Conservation (phyloP, 768 basidiomycete species). For the Boletus coccyginus region DNA sequence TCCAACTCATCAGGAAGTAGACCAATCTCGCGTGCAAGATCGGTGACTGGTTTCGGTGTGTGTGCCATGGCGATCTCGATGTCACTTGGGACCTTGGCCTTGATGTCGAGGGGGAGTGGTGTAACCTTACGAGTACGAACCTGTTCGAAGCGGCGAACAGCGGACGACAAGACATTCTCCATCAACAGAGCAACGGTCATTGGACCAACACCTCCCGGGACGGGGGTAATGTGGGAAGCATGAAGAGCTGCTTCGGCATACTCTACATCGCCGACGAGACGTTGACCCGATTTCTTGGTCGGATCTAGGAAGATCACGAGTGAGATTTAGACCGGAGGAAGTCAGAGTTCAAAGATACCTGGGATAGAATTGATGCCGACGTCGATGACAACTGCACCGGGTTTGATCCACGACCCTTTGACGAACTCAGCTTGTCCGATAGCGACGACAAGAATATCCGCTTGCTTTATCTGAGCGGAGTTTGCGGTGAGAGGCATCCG, state of each 20-base stretch:
- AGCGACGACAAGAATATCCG: constrained; percentile 95
- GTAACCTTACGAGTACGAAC: constrained; percentile 64
- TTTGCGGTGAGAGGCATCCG: constrained; percentile 2
- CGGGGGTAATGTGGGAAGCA: constrained; percentile 93
- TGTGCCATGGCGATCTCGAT: constrained; percentile 97
- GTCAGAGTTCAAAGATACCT: constrained; percentile 43
- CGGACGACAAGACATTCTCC: constrained; percentile 87
- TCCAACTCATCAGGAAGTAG: constrained; percentile 85
- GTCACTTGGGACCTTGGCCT: constrained; percentile 89
- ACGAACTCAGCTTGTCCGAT: constrained; percentile 91
- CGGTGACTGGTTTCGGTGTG: constrained; percentile 82
- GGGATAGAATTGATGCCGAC: constrained; percentile 97
- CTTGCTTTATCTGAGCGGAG: constrained; percentile 63
- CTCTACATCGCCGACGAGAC: constrained; percentile 95
- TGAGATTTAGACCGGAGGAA: neutral
- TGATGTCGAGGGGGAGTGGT: constrained; percentile 75
- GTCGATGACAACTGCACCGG: constrained; percentile 93
- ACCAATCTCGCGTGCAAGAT: constrained; percentile 87
- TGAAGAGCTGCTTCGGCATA: constrained; percentile 71
- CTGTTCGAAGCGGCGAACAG: constrained; percentile 76
- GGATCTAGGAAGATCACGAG: constrained; percentile 48
- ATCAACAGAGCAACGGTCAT: constrained; percentile 99
- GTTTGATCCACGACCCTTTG: constrained; percentile 93
- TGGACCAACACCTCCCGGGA: constrained; percentile 98
- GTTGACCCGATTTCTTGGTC: constrained; percentile 91